Evolutionary conservation across 2,329 filamentous ascomycete genomes (phyloP).

Genomic region (Penicillium vulpinum): DNA sequence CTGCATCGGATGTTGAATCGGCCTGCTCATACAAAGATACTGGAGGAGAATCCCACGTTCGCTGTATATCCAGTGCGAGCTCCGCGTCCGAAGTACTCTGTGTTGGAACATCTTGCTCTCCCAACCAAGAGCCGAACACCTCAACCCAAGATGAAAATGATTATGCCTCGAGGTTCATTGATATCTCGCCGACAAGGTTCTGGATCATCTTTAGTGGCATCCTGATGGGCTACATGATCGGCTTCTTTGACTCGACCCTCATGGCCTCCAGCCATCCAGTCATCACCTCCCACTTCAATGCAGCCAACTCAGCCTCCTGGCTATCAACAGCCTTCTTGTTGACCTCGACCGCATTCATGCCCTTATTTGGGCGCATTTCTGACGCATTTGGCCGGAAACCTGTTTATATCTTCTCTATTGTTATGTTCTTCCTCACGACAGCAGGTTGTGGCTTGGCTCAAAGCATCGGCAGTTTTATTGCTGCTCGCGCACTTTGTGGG

Average conservation of each 20-base stretch:
- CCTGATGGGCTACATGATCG: conserved; percentile 57
- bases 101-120: conserved; percentile 21
- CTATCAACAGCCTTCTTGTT: conserved; percentile 76
- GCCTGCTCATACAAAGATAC: conserved; percentile 2
- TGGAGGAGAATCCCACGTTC: conserved; percentile 19
- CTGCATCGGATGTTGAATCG: conserved; percentile 8
- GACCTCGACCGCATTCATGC: conserved; percentile 74
- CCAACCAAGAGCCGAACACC: conserved; percentile 7
- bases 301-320: conserved; percentile 79
- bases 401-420: conserved; percentile 63
- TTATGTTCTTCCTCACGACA: conserved; percentile 65
- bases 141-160: conserved; percentile 12
- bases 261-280: conserved; percentile 81
- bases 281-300: conserved; percentile 76
- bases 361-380: conserved; percentile 70
- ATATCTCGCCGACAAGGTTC: conserved; percentile 52
- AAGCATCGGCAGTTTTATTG: conserved; percentile 70
- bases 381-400: conserved; percentile 71
- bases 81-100: conserved; percentile 32
- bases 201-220: conserved; percentile 64
- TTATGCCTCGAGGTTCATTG: conserved; percentile 38
- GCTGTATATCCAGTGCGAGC: conserved; percentile 26
- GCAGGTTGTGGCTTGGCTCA: conserved; percentile 69
- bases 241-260: conserved; percentile 72
- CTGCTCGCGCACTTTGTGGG: conserved; percentile 69